Base-by-base conservation (phyloP, 108 stramenopile species). In the Cyclotella cryptica region DNA sequence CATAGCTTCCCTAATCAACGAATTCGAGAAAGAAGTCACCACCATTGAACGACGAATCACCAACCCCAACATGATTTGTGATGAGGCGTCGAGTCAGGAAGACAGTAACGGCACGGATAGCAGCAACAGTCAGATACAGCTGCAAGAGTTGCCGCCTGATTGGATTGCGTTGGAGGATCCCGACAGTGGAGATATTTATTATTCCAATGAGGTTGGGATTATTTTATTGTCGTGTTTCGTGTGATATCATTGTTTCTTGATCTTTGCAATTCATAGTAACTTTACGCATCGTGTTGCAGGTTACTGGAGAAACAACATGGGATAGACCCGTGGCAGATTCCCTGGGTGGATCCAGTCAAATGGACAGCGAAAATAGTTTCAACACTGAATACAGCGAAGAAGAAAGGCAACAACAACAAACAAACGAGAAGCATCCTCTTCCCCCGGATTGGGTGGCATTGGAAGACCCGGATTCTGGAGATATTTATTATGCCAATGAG, bases 121-220 rank as follows among this genome's bases (percentile, higher is more conserved):
- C n/a, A n/a, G n/a, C n/a, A n/a, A n/a, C n/a, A n/a, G n/a, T n/a
- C n/a, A n/a, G n/a, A n/a, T n/a, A n/a, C n/a, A n/a, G n/a, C n/a
- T n/a, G n/a, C n/a, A 74, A 17, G 40, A 27, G 4, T 55, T 72
- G 29, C 90, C 93, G 9, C 47, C 74, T 28, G 89, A 86, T 26
- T 95, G 94, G 94, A 79, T 88, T 11, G 88, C 80, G 18, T 42
- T 89, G 17, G 83, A 83, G 39, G 94, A 95, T 65, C 90, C 90
- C 3, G 54, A 81, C 19, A 87, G 83, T 77, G 91, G 94, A 0
- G 76, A 65, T 30, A 78, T 84, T 0, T 95, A 93, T 79, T 95
- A 92, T 68, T 89, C 90, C 17, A 95, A 95, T 74, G 88, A 92
- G 76, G 69, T 74, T 0, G 7, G 58, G 19, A 19, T 54, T 7